Evolutionary conservation across 768 basidiomycete species (phyloP).

Genomic region (Tylopilus sp.): DNA sequence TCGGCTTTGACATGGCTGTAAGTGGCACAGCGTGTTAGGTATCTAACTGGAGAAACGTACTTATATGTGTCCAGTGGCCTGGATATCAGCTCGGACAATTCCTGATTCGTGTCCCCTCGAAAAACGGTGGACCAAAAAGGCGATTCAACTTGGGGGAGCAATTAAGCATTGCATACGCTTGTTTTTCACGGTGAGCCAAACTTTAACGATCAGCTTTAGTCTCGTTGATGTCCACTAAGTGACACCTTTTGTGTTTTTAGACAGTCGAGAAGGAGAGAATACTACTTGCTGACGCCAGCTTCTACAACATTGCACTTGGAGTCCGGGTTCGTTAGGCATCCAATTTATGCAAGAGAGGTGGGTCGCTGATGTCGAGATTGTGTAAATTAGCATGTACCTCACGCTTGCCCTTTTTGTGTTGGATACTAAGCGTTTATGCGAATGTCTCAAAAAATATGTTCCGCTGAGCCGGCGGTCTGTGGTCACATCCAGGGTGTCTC

Average conservation of each 20-base stretch:
- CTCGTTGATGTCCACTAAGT: too few relatives aligned
- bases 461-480: not conserved
- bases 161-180: not conserved
- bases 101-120: not conserved
- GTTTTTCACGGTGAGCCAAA: not conserved
- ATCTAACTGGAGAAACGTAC: too few relatives aligned
- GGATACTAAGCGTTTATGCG: not conserved
- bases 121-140: not conserved
- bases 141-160: slow-evolving; percentile 2
- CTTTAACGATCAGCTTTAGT: not conserved
- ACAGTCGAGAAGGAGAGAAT: not conserved
- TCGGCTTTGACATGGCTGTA: slow-evolving; percentile 1
- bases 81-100: not conserved
- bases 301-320: slow-evolving; percentile 11
- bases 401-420: too few relatives aligned
- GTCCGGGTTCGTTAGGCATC: not conserved
- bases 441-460: not conserved
- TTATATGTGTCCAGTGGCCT: slow-evolving; percentile 5
- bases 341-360: slow-evolving; percentile 6
- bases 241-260: not conserved
- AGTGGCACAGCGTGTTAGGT: too few relatives aligned
- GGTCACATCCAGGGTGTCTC: not conserved
- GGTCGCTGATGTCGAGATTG: slow-evolving; percentile 12
- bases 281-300: not conserved
- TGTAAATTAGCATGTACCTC: too few relatives aligned